Evolutionary conservation across 805 yeast species (phyloP), one percentile per base, ranked within the genome.

Genomic region (Ogataea neopini): DNA sequence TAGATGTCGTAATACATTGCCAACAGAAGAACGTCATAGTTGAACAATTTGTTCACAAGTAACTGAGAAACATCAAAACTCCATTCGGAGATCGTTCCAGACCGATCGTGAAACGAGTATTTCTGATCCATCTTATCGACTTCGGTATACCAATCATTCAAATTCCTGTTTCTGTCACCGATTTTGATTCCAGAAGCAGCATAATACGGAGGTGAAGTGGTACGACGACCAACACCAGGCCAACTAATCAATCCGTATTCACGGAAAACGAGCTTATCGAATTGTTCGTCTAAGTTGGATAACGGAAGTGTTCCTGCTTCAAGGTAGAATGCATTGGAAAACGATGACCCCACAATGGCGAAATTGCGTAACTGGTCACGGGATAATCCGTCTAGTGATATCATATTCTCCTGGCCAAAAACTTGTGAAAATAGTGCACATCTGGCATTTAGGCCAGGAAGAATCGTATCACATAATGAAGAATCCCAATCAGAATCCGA

Each of bases 181-280:
- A 58, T 25, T 7, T 48, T 29, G 33, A 51, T 45, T 9, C 61
- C 57, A 1, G 56, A 48, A 22, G 58, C 54, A 15, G 74, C 67
- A 59, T 80, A 84, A 54, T 75, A 81, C 37, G 68, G 65, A 6
- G 88, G 87, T 3, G 82, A 71, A 0, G 87, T 80, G 2, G 84
- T 77, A 48, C 88, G 71, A 57, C 76, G 72, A 87, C 88, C 83
- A 50, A 79, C 78, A 62, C 82, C 88, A 1, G 88, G 88, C 89
- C 88, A 84, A 3, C 79, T 69, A 22, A 84, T 70, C 58, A 84
- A 63, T 1, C 88, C 88, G 14, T 68, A 62, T 6, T 71, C 62
- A n/a, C 51, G 44, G 59, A 73, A 83, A 6, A 83, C 77, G 36
- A 73, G 71, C n/a, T 56, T 49, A 1, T 51, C 38, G 28, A 67